phyloP scores from a whole-genome alignment of 495 filamentous ascomycete genomes.

The Neurospora tetraspora region DNA sequence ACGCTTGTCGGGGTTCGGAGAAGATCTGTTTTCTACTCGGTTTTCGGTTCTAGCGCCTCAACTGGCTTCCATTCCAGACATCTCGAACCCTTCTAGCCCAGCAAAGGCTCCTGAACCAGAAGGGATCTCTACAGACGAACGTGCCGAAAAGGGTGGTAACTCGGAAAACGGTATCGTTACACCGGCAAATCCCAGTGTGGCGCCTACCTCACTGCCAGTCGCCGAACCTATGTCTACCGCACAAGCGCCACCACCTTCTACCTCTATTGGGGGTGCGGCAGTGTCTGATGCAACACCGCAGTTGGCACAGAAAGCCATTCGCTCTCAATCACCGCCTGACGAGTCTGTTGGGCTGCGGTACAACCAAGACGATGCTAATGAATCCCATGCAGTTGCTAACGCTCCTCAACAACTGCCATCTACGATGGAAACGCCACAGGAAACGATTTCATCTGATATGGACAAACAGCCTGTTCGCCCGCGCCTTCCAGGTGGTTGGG shows the following conservation, averaged over 20 bases:
- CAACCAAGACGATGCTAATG: constrained; percentile 3
- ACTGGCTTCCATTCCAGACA: constrained; percentile 3
- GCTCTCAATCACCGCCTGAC: constrained; percentile 1
- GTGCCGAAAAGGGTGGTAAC: neutral
- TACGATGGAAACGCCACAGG: constrained; percentile 6
- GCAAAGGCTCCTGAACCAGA: neutral
- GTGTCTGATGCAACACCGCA: constrained; percentile 4
- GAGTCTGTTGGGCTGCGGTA: constrained; percentile 4
- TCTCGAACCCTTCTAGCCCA: neutral
- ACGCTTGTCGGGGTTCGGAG: constrained; percentile 55
- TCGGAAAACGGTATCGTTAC: neutral
- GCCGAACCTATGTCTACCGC: neutral
- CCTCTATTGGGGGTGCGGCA: neutral
- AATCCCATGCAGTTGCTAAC: neutral
- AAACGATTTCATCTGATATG: constrained; percentile 11
- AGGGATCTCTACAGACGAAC: neutral
- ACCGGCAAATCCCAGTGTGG: neutral
- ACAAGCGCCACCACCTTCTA: neutral
- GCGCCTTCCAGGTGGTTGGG: constrained; percentile 55
- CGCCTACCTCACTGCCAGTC: neutral
- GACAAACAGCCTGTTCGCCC: constrained; percentile 41
- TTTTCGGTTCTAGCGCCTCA: constrained; percentile 3
- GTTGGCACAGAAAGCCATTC: neutral
- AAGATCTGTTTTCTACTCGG: constrained; percentile 30
- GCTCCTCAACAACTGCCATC: constrained; percentile 6